Conservation (phyloP, 2,329 filamentous ascomycete species). For the Verticillium klebahnii region DNA sequence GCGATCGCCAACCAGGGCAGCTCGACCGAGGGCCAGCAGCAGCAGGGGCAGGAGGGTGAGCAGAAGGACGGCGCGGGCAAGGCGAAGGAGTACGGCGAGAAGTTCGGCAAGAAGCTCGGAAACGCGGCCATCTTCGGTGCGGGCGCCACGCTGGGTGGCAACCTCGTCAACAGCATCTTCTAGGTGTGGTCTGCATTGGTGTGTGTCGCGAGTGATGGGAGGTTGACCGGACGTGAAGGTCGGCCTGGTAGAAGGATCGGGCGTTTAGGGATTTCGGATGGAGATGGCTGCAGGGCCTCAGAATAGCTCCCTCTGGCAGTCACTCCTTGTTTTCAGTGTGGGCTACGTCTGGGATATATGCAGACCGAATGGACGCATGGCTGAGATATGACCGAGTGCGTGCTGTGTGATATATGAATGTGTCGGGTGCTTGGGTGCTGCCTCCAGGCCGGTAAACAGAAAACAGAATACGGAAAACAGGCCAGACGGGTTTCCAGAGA, state of each 20-base stretch:
- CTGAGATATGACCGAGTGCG: neutral
- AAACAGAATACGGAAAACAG: too few species aligned
- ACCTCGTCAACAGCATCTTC: constrained; percentile 88
- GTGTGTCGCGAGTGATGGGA: neutral
- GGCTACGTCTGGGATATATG: constrained; percentile 47
- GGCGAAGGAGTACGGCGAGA: constrained; percentile 75
- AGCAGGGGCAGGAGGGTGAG: neutral
- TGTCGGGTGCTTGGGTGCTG: neutral
- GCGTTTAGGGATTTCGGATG: neutral
- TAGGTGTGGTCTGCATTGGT: constrained; percentile 34
- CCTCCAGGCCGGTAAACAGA: too few species aligned
- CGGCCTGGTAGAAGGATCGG: neutral
- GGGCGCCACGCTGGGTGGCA: constrained; percentile 83
- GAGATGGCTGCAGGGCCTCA: neutral
- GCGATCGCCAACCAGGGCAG: constrained; percentile 61
- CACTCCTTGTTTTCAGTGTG: constrained; percentile 67
- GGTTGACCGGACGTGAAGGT: neutral
- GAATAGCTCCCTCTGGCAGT: constrained; percentile 62
- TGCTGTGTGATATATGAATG: neutral
- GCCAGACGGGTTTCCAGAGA: too few species aligned
- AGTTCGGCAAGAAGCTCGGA: constrained; percentile 89
- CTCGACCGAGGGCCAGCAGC: constrained; percentile 23
- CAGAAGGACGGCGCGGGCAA: constrained; percentile 50
- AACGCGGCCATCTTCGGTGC: constrained; percentile 84
- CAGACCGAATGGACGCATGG: neutral